phyloP scores from a whole-genome alignment of 306 rosid species.

The Citrullus amarus region DNA sequence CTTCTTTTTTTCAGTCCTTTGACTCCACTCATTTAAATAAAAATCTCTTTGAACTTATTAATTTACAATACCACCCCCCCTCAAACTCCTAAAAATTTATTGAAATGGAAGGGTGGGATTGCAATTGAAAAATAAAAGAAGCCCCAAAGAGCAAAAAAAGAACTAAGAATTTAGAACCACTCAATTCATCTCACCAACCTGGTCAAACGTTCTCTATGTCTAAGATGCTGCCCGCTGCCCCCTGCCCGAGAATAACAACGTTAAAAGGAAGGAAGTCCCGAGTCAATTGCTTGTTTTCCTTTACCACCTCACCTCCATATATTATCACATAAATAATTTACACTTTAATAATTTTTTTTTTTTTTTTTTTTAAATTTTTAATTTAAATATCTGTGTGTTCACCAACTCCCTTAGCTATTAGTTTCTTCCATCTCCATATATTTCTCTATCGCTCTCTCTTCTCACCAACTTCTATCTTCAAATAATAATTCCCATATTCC shows the following conservation, averaged over 20 bases:
- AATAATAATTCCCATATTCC: background rate
- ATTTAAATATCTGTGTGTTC: too few species aligned
- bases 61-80: background rate
- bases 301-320: slow-evolving; percentile 33
- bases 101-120: background rate
- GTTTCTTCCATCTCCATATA: too few species aligned
- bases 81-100: background rate
- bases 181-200: slow-evolving; percentile 55
- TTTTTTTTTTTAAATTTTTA: too few species aligned
- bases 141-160: background rate
- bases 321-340: too few species aligned
- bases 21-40: background rate
- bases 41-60: too few species aligned
- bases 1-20: background rate
- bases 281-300: slow-evolving; percentile 35
- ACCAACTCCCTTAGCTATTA: too few species aligned
- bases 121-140: background rate
- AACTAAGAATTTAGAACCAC: slow-evolving; percentile 27
- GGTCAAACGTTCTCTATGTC: slow-evolving; percentile 31
- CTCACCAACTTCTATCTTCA: background rate
- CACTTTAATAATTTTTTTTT: too few species aligned
- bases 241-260: background rate
- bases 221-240: slow-evolving; percentile 1
- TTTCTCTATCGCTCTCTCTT: background rate
- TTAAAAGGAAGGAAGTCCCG: slow-evolving; percentile 17